Evolutionary conservation across 1,284 basidiomycete genomes (phyloP).

Genomic region (Ceratobasidium papillatum): DNA sequence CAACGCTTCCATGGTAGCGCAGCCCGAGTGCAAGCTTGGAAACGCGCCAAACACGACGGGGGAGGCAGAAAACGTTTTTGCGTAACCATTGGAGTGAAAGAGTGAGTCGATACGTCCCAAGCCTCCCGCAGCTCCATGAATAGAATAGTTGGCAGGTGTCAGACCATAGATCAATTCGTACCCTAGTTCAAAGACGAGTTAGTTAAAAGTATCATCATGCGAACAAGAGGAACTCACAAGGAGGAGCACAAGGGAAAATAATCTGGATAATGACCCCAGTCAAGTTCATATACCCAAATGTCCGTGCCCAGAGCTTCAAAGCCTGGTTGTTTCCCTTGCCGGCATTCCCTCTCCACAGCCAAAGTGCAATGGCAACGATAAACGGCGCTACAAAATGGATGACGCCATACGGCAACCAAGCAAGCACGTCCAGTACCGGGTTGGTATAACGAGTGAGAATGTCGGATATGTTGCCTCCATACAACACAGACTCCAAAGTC

Average conservation of each 20-base stretch:
- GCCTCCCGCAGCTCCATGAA: conserved; percentile 93
- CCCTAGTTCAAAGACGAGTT: conserved; percentile 62
- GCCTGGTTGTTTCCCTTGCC: conserved; percentile 65
- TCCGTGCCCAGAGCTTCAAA: conserved; percentile 86
- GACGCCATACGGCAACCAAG: conserved; percentile 97
- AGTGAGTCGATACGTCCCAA: conserved; percentile 91
- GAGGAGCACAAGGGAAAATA: conserved; percentile 90
- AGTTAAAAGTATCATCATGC: neutral
- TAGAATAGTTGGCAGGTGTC: conserved; percentile 91
- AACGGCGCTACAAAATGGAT: conserved; percentile 89
- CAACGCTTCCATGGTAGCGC: conserved; percentile 91
- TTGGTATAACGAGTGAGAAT: conserved; percentile 94
- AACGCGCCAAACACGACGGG: conserved; percentile 98
- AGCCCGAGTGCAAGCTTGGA: conserved; percentile 91
- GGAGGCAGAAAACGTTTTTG: conserved; percentile 83
- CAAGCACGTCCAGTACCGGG: conserved; percentile 88
- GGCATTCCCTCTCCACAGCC: conserved; percentile 67
- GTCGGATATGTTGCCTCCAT: conserved; percentile 97
- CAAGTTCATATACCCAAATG: conserved; percentile 95
- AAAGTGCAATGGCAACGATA: conserved; percentile 78
- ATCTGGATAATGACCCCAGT: conserved; percentile 90
- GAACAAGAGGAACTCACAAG: conserved; percentile 58
- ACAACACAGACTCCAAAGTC: conserved; percentile 92
- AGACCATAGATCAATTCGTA: conserved; percentile 98
- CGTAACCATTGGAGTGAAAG: conserved; percentile 83